A percentile compares a stretch with the other conserved stretches of the same genome.
Conservation (phyloP, 768 basidiomycete genomes). For the Trichaptum fuscoviolaceum region DNA sequence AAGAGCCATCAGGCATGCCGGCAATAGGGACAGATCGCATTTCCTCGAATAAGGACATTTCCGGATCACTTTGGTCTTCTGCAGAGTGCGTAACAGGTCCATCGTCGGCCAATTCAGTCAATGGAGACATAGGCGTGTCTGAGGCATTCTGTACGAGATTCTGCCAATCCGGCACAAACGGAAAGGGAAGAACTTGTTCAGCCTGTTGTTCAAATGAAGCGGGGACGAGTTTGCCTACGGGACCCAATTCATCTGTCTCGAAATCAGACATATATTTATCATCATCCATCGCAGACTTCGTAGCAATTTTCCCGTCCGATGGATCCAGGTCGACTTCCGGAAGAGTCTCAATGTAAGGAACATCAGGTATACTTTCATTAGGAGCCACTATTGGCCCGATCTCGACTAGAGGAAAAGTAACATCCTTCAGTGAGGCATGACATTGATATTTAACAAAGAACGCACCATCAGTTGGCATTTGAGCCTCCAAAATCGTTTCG, state of each 20-base stretch:
- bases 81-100: neutral
- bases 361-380: no score
- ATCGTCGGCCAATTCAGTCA: neutral
- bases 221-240: conserved; percentile 2
- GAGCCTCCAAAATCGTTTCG: neutral
- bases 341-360: no score
- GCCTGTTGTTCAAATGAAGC: neutral
- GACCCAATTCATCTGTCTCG: neutral
- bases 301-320: no score
- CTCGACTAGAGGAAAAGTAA: no score
- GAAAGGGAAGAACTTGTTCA: neutral
- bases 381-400: no score
- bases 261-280: conserved; percentile 2
- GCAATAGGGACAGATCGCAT: no score
- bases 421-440: no score
- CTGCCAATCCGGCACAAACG: neutral
- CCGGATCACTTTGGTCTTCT: neutral
- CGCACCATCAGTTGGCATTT: no score
- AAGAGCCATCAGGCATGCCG: no score
- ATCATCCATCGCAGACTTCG: neutral
- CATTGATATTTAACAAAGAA: no score
- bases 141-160: neutral
- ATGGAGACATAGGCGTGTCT: neutral
- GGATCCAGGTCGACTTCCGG: no score
- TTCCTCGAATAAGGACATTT: neutral